A percentile compares a stretch with the other conserved stretches of the same genome.
Conservation (phyloP, 2,329 filamentous ascomycete genomes). For the Penicillium sp. region DNA sequence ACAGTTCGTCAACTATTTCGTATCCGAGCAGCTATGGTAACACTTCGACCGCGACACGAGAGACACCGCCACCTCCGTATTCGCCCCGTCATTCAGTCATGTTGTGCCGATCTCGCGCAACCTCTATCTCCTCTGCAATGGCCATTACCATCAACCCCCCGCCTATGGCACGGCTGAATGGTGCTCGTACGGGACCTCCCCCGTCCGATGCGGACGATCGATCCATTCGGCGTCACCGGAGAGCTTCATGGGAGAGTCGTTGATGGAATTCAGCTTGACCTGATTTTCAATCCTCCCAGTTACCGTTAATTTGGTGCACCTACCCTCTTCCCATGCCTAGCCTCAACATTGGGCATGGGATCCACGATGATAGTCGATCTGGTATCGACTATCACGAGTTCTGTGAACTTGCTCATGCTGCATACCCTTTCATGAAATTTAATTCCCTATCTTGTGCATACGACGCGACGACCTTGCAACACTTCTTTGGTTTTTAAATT, state of each 20-base stretch:
- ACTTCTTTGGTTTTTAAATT: not conserved
- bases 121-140: constrained; percentile 38
- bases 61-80: constrained; percentile 49
- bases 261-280: constrained; percentile 12
- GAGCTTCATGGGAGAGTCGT: constrained; percentile 36
- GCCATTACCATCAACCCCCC: constrained; percentile 30
- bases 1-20: constrained; percentile 47
- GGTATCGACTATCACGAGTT: constrained; percentile 17
- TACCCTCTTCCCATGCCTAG: not conserved
- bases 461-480: constrained; percentile 19
- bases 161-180: constrained; percentile 32
- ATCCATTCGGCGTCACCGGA: constrained; percentile 28
- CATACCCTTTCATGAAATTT: not conserved
- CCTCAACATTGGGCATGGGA: not conserved
- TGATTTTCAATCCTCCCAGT: not conserved
- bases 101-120: constrained; percentile 37
- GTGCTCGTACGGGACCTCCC: constrained; percentile 35
- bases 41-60: constrained; percentile 49
- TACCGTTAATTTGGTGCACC: not conserved
- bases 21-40: constrained; percentile 50
- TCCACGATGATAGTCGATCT: constrained; percentile 17
- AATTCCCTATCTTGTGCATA: constrained; percentile 14
- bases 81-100: constrained; percentile 38
- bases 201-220: constrained; percentile 28
- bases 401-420: not conserved